Conservation (phyloP, 345 rosid genomes). For the Passiflora organensis region DNA sequence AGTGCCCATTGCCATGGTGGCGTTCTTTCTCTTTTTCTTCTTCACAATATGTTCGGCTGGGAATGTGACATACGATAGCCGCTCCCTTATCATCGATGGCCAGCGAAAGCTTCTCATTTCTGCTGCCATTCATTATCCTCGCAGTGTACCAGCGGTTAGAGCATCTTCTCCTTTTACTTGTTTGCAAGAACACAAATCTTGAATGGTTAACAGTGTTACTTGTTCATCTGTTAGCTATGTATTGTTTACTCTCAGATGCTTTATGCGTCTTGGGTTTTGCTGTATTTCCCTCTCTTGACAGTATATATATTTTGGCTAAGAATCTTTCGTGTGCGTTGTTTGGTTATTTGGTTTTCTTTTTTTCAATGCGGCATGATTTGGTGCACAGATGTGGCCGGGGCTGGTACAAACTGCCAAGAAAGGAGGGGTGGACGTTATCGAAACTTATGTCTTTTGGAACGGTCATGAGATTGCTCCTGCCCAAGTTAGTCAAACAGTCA, state of each 20-base stretch:
- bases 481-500: constrained; percentile 38
- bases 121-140: constrained; percentile 70
- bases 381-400: constrained; percentile 80
- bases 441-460: constrained; percentile 94
- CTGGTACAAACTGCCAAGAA: constrained; percentile 80
- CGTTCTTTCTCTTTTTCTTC: constrained; percentile 6
- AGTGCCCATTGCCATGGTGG: background rate
- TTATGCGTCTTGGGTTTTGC: background rate
- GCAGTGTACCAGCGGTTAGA: constrained; percentile 65
- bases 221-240: background rate
- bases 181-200: too few species aligned
- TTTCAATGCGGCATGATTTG: constrained; percentile 11
- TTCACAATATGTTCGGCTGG: constrained; percentile 18
- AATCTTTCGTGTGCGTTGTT: too few species aligned
- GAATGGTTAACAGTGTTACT: background rate
- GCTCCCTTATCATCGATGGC: constrained; percentile 54
- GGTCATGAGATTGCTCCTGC: constrained; percentile 79
- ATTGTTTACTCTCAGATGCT: background rate
- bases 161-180: background rate
- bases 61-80: constrained; percentile 53
- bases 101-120: constrained; percentile 63
- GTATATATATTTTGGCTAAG: too few species aligned
- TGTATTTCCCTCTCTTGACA: too few species aligned
- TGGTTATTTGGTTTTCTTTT: background rate
- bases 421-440: constrained; percentile 77